Evolutionary conservation across 306 rosid species (phyloP).

Genomic region (Prunus persica): DNA sequence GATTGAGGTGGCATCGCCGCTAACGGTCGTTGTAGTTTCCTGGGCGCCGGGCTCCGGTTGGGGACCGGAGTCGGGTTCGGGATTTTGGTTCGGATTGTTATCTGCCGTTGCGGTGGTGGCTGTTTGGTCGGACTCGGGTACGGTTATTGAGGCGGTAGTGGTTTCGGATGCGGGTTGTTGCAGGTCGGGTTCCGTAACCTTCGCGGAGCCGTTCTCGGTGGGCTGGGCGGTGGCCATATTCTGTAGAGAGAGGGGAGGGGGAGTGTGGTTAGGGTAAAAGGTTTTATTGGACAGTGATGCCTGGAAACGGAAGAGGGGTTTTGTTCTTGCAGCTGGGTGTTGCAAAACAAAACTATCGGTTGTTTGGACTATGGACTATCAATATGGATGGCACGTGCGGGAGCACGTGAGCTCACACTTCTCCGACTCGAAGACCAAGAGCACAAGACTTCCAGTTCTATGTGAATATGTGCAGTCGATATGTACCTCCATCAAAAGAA

Average conservation of each 20-base stretch:
- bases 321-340: neutral
- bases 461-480: too few relatives aligned
- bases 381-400: too few relatives aligned
- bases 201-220: constrained; percentile 43
- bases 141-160: neutral
- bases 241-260: neutral
- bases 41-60: constrained; percentile 12
- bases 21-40: neutral
- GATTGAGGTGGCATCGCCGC: constrained; percentile 8
- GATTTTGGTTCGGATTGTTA: neutral
- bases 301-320: neutral
- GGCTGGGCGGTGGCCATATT: constrained; percentile 47
- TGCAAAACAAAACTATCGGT: neutral
- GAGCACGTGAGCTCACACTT: too few relatives aligned
- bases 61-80: constrained; percentile 10
- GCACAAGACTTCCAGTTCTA: too few relatives aligned
- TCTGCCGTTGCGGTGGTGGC: neutral
- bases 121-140: constrained; percentile 22
- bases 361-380: too few relatives aligned
- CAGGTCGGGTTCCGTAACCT: constrained; percentile 14
- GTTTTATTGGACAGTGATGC: neutral
- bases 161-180: constrained; percentile 3
- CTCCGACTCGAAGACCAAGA: too few relatives aligned
- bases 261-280: constrained; percentile 24
- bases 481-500: too few relatives aligned